phyloP scores from a whole-genome alignment of 2,329 filamentous ascomycete genomes.

The Colletotrichum cordylinicola region DNA sequence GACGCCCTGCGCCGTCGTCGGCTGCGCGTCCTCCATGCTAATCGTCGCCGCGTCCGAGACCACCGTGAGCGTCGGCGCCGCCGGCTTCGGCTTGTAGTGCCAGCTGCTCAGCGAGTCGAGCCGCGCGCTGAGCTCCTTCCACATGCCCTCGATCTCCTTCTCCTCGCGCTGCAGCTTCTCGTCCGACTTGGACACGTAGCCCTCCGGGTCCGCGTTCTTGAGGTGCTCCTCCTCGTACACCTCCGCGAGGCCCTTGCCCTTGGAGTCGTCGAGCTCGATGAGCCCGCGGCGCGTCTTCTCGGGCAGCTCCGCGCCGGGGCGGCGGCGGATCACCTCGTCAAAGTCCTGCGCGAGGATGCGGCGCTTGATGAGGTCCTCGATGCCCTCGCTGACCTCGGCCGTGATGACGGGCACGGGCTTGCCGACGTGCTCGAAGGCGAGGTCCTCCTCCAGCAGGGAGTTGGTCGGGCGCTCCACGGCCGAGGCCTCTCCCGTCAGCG shows the following conservation, averaged over 20 bases:
- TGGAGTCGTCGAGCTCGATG: constrained; percentile 84
- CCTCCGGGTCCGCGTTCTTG: constrained; percentile 76
- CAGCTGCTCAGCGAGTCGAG: constrained; percentile 91
- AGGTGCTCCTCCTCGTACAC: constrained; percentile 94
- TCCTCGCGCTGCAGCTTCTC: constrained; percentile 85
- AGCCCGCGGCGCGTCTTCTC: constrained; percentile 70
- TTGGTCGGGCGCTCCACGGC: constrained; percentile 85
- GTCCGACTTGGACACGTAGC: constrained; percentile 80
- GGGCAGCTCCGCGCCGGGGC: constrained; percentile 74
- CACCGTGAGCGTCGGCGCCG: constrained; percentile 81
- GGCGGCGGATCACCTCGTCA: constrained; percentile 85
- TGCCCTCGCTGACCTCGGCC: constrained; percentile 85
- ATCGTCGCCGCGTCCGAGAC: constrained; percentile 91
- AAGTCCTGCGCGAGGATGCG: constrained; percentile 91
- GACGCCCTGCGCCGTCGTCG: constrained; percentile 79
- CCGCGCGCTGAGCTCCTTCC: constrained; percentile 79
- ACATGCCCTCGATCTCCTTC: constrained; percentile 80
- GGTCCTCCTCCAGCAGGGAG: constrained; percentile 90
- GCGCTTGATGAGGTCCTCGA: constrained; percentile 93
- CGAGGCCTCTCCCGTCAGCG: constrained; percentile 84
- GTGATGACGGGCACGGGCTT: constrained; percentile 96
- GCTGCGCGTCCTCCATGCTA: constrained; percentile 93
- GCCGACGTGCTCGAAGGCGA: constrained; percentile 94
- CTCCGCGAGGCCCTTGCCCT: constrained; percentile 87
- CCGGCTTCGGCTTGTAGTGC: constrained; percentile 92